These are phyloP conservation scores for Chrysophaeum taylorii DNA, from an alignment of 352 stramenopile genomes.

Conservation along the genomic window DNA sequence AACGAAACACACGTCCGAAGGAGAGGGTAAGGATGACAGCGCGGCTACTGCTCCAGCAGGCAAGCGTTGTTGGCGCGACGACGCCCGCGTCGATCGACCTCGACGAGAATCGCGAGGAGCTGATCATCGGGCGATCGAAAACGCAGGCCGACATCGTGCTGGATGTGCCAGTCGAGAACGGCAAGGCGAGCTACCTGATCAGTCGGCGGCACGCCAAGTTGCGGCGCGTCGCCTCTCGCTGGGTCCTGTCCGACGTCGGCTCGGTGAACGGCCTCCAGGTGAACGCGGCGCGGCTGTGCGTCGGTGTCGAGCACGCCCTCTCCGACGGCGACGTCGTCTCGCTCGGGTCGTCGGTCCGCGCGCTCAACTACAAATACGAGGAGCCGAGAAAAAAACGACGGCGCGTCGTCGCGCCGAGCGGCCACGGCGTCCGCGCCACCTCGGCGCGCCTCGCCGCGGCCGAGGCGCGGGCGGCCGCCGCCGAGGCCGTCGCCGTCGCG, in stretches of 20 bases:
- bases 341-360: background rate
- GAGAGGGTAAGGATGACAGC: too few relatives aligned
- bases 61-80: too few relatives aligned
- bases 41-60: too few relatives aligned
- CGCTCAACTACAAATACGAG: background rate
- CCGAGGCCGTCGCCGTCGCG: background rate
- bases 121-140: too few relatives aligned
- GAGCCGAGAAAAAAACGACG: background rate
- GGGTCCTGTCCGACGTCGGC: background rate
- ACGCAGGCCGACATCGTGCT: too few relatives aligned
- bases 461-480: background rate
- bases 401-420: background rate
- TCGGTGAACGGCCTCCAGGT: slow-evolving; percentile 2
- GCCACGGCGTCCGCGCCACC: background rate
- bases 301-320: background rate
- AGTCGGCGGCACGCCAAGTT: background rate
- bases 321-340: background rate
- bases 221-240: background rate
- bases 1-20: too few relatives aligned
- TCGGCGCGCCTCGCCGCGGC: background rate
- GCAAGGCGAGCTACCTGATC: too few relatives aligned
- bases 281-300: background rate
- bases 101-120: too few relatives aligned
- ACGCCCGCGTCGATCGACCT: too few relatives aligned
- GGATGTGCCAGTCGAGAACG: too few relatives aligned